Conservation (phyloP, 1,139 yeast species). For the Geotrichum fermentans region DNA sequence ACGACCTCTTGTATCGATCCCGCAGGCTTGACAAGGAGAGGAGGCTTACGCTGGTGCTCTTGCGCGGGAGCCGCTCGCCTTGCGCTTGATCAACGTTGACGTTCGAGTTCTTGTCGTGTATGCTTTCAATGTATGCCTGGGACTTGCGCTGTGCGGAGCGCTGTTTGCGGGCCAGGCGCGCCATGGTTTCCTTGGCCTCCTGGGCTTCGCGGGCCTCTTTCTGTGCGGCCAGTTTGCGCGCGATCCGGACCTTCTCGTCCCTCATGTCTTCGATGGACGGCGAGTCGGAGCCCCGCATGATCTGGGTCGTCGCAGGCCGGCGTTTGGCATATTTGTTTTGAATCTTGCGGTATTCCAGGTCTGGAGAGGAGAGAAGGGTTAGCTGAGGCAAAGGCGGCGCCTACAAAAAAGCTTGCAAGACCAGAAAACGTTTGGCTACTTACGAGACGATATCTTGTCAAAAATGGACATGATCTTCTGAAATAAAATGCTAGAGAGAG, state of each 20-base stretch:
- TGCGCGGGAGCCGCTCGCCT: background rate
- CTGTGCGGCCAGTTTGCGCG: too few species aligned
- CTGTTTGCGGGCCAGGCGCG: background rate
- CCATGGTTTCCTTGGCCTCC: background rate
- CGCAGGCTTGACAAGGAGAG: too few species aligned
- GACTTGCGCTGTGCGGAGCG: background rate
- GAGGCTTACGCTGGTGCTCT: too few species aligned
- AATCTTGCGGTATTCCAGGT: constrained; percentile 29
- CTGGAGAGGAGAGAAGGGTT: constrained; percentile 11
- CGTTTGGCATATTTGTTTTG: constrained; percentile 29
- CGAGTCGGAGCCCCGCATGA: background rate
- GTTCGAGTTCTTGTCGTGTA: background rate
- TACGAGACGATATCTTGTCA: constrained; percentile 19
- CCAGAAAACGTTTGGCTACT: background rate
- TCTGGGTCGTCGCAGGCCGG: constrained; percentile 13
- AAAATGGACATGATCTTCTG: constrained; percentile 11
- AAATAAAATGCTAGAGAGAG: background rate
- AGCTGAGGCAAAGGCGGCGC: background rate
- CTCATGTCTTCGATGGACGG: background rate
- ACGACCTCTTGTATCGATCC: too few species aligned
- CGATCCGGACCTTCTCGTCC: too few species aligned
- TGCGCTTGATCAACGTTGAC: background rate
- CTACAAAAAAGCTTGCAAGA: too few species aligned
- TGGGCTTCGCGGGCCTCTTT: background rate
- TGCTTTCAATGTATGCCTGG: background rate